A percentile compares a stretch with the other conserved stretches of the same genome.
Conservation (phyloP, 768 basidiomycete genomes). For the Boletus rubescentipes region DNA sequence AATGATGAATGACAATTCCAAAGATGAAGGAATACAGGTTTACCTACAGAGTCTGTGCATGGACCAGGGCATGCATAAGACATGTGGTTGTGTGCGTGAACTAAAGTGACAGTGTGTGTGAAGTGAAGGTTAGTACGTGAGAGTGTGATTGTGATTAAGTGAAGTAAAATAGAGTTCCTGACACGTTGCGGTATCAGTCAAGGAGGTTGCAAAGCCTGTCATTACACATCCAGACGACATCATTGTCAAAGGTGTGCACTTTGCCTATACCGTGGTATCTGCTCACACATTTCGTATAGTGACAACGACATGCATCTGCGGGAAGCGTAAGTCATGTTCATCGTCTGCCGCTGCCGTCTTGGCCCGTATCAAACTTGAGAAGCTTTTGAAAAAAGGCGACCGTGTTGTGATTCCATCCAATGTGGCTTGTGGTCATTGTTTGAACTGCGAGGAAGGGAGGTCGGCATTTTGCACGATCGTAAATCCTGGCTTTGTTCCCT, state of each 20-base stretch:
- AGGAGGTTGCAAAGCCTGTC: constrained; percentile 3
- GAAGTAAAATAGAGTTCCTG: too few species aligned
- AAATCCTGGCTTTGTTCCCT: constrained; percentile 45
- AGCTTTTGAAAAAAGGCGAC: constrained; percentile 53
- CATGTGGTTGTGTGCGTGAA: too few species aligned
- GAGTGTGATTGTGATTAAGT: too few species aligned
- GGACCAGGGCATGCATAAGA: too few species aligned
- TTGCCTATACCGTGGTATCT: neutral
- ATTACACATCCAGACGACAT: constrained; percentile 5
- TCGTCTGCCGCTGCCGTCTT: too few species aligned
- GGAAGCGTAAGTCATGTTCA: constrained; percentile 2
- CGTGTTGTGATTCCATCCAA: constrained; percentile 64
- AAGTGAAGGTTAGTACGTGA: too few species aligned
- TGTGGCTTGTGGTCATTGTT: constrained; percentile 56
- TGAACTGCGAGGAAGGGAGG: constrained; percentile 52
- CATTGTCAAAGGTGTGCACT: constrained; percentile 1
- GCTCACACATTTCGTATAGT: neutral
- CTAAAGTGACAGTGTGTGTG: too few species aligned
- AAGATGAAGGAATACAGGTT: too few species aligned
- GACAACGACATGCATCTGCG: constrained; percentile 8
- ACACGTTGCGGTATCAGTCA: neutral
- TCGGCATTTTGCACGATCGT: constrained; percentile 58
- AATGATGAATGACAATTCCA: too few species aligned
- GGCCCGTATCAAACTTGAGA: constrained; percentile 8
- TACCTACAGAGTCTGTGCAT: too few species aligned